Evolutionary conservation across 2,329 filamentous ascomycete species (phyloP).

Genomic region (Colletotrichum sp.): DNA sequence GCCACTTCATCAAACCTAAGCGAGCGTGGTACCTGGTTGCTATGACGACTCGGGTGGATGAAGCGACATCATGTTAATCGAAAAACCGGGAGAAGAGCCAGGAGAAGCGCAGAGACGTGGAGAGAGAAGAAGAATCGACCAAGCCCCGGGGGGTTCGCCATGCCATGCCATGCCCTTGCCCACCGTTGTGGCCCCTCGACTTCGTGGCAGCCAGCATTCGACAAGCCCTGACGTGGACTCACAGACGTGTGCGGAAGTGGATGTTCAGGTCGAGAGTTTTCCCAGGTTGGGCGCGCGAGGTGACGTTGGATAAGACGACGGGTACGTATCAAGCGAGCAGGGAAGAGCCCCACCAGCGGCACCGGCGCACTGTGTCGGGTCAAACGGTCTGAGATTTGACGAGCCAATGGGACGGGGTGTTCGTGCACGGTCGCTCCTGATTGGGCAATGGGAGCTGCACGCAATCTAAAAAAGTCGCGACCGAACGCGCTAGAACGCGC

Average conservation of each 20-base stretch:
- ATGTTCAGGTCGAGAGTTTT: not conserved
- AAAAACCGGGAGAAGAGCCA: not conserved
- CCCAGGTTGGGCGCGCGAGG: not conserved
- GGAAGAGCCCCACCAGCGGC: not conserved
- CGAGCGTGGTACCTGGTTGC: not conserved
- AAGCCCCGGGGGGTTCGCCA: not conserved
- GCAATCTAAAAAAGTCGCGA: conserved; percentile 11
- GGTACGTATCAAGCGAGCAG: conserved; percentile 8
- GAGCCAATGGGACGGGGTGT: not conserved
- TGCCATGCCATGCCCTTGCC: not conserved
- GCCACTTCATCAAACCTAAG: not conserved
- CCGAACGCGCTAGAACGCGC: conserved; percentile 7
- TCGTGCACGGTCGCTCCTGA: not conserved
- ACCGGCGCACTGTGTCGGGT: conserved; percentile 10
- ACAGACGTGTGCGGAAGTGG: not conserved
- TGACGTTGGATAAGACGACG: conserved; percentile 4
- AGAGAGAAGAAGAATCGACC: not conserved
- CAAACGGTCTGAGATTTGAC: not conserved
- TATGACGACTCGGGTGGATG: conserved; percentile 4
- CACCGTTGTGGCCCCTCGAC: not conserved
- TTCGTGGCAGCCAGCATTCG: not conserved
- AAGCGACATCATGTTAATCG: not conserved
- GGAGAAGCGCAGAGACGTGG: not conserved
- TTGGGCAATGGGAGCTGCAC: conserved; percentile 9
- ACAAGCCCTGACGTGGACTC: not conserved